Base-by-base conservation (phyloP, 108 stramenopile genomes). In the Skeletonema marinoi region DNA sequence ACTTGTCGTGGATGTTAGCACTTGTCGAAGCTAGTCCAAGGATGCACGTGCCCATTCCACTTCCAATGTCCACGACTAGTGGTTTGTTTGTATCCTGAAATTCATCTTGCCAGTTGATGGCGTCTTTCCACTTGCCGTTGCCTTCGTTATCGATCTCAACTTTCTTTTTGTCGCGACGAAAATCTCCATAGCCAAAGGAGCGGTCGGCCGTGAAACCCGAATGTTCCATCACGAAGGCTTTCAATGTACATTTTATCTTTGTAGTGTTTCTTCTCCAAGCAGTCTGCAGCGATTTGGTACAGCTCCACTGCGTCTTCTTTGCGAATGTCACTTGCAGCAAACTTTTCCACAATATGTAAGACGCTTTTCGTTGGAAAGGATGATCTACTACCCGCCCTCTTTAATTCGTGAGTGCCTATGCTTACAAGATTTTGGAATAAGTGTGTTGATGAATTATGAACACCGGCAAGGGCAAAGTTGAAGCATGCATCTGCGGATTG, bases 261-360 rank as follows among this genome's bases (percentile, higher is more conserved):
- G 56, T 44, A 75, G 19, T 66, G 50, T 58, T 83, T 83, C 63
- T 48, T 74, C 62, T 78, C 62, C 39, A 78, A 54, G 35, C 60
- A 78, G 13, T 32, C 39, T 38, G 67, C 78, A 41, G 82, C 82
- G 54, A 70, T 32, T 48, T 62, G 66, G 63, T 83, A 83, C 54
- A 78, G 71, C 61, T 69, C 66, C 30, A 75, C 25, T 21, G 68
- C 77, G 35, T 60, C 35, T 36, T 65, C 39, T 8, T 54, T 69
- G 36, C 35, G 63, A 32, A 75, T 68, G 39, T 73, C 82, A 51
- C 56, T 66, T 25, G 82, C 82, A 16, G 82, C 82, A 70, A 83
- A 69, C 31, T 83, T 83, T 41, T 83, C 82, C 7, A 83, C 82
- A 71, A 82, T 78, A 6, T 82, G 81, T 38, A 82, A 65, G 4